Evolutionary conservation across 2,329 filamentous ascomycete genomes (phyloP).

Genomic region (Aplosporella prunicola): DNA sequence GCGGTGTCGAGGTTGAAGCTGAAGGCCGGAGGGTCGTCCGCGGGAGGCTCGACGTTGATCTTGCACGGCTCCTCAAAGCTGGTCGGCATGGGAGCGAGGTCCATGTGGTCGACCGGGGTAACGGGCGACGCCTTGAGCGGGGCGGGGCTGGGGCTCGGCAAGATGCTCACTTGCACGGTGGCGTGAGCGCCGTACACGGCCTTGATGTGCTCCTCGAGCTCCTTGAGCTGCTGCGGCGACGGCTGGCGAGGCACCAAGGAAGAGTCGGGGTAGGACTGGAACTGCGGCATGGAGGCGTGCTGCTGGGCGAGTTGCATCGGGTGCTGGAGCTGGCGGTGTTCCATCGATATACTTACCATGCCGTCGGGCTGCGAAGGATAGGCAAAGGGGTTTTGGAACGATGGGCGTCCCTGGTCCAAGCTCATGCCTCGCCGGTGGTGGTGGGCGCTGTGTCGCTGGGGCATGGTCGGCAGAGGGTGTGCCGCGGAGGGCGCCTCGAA

Average conservation of each 20-base stretch:
- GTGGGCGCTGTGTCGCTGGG: conserved; percentile 43
- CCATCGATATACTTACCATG: conserved; percentile 48
- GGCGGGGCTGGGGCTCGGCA: conserved; percentile 47
- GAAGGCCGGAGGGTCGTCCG: conserved; percentile 22
- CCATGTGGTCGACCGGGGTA: conserved; percentile 35
- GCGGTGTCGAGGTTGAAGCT: conserved; percentile 29
- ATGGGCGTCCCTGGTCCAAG: conserved; percentile 57
- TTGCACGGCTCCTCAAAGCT: conserved; percentile 48
- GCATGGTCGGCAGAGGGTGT: conserved; percentile 51
- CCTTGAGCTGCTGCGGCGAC: conserved; percentile 32
- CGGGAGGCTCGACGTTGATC: conserved; percentile 35
- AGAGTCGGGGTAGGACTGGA: too few species aligned
- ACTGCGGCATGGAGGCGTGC: too few species aligned
- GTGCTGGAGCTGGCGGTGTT: conserved; percentile 57
- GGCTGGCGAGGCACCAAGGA: conserved; percentile 26
- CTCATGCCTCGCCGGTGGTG: conserved; percentile 74
- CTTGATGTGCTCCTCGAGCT: conserved; percentile 35
- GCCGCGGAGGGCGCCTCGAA: conserved; percentile 70
- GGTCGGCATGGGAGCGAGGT: conserved; percentile 47
- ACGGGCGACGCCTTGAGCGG: conserved; percentile 27
- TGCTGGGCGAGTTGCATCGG: conserved; percentile 83
- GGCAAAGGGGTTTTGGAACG: too few species aligned
- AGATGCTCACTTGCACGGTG: conserved; percentile 36
- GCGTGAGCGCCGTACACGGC: conserved; percentile 34
- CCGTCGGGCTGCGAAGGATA: conserved; percentile 40